These are phyloP conservation scores for Syncephalastrum contaminatum DNA, from an alignment of 371 early-diverging fungal species.

Conservation along the genomic window DNA sequence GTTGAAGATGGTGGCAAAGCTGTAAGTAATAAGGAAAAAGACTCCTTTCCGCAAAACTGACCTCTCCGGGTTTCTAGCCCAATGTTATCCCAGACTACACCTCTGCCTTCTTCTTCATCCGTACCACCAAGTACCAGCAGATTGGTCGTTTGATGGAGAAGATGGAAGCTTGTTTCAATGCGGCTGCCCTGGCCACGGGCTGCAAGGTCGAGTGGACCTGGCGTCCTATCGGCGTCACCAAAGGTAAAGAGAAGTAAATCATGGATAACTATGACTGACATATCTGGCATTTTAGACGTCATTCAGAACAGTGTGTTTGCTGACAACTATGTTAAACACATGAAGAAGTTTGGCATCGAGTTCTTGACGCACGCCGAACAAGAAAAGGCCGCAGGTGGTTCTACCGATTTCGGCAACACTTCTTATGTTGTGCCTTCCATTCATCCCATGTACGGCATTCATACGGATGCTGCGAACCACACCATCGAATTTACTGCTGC, in stretches of 20 bases:
- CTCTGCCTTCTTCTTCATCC: conserved; percentile 58
- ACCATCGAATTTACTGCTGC: conserved; percentile 63
- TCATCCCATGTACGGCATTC: conserved; percentile 48
- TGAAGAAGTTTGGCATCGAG: conserved; percentile 46
- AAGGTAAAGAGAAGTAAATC: conserved; percentile 16
- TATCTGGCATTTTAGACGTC: conserved; percentile 26
- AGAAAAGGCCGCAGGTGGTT: conserved; percentile 46
- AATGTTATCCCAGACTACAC: conserved; percentile 68
- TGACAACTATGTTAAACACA: conserved; percentile 53
- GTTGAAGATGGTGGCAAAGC: conserved; percentile 48
- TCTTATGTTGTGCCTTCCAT: conserved; percentile 49
- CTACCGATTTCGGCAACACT: conserved; percentile 83
- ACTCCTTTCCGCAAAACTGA: conserved; percentile 15
- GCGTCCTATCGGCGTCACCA: conserved; percentile 49
- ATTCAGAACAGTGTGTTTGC: conserved; percentile 61
- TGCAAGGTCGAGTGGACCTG: conserved; percentile 64
- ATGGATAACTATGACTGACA: background rate
- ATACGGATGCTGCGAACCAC: conserved; percentile 57
- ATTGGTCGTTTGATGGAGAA: conserved; percentile 50
- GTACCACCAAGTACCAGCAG: conserved; percentile 52
- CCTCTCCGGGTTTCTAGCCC: conserved; percentile 32
- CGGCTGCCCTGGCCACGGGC: conserved; percentile 72
- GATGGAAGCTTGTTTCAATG: conserved; percentile 59
- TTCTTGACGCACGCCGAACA: conserved; percentile 43
- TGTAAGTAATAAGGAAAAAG: conserved; percentile 61